phyloP scores from a whole-genome alignment of 2,329 filamentous ascomycete genomes.

The Colletotrichum sp. region DNA sequence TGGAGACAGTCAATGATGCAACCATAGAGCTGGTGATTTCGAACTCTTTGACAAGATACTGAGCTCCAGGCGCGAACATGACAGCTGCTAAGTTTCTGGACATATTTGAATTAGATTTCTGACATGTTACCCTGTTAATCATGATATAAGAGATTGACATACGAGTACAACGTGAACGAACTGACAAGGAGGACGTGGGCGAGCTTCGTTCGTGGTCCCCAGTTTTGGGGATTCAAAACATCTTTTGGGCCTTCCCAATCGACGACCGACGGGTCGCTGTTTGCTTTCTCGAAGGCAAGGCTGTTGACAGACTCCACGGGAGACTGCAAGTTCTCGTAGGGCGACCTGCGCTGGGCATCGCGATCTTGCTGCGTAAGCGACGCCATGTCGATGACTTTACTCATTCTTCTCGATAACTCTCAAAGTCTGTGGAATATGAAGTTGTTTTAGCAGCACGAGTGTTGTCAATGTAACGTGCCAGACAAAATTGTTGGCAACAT shows the following conservation, averaged over 20 bases:
- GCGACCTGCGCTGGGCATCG: neutral
- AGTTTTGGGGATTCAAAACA: slow-evolving; percentile 65
- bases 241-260: slow-evolving; percentile 66
- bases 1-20: slow-evolving; percentile 60
- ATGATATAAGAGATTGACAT: neutral
- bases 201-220: slow-evolving; percentile 44
- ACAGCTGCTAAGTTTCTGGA: slow-evolving; percentile 44
- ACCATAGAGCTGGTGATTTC: slow-evolving; percentile 46
- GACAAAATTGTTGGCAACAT: neutral
- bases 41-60: slow-evolving; percentile 56
- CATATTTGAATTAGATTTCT: neutral
- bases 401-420: neutral
- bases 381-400: neutral
- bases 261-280: slow-evolving; percentile 40
- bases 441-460: fast-evolving
- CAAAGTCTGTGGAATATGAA: neutral
- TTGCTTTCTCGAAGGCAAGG: neutral
- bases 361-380: neutral
- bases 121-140: neutral
- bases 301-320: neutral
- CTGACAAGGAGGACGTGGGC: slow-evolving; percentile 41
- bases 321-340: neutral
- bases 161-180: slow-evolving; percentile 42
- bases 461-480: neutral
- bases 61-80: slow-evolving; percentile 62